These are phyloP conservation scores for Pilaira anomala DNA, from an alignment of 192 early-diverging fungal species.

Conservation along the genomic window DNA sequence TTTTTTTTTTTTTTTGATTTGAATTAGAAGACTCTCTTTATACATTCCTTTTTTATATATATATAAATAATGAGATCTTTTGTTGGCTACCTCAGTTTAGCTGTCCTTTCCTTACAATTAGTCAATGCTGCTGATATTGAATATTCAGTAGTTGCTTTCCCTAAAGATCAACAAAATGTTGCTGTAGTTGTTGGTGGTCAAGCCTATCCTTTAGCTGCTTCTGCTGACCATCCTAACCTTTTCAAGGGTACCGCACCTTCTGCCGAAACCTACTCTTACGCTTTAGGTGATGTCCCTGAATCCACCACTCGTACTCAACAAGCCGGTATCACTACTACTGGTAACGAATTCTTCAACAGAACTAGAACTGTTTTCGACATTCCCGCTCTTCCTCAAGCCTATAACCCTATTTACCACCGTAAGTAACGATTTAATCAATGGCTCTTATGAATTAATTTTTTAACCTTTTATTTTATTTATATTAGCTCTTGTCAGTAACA, in stretches of 20 bases:
- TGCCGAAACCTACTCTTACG: slow-evolving; percentile 13
- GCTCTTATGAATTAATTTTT: not conserved
- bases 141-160: slow-evolving; percentile 30
- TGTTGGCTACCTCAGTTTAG: slow-evolving; percentile 13
- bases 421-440: slow-evolving; percentile 17
- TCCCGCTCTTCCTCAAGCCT: slow-evolving; percentile 41
- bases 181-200: slow-evolving; percentile 22
- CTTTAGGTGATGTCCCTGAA: slow-evolving; percentile 31
- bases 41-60: no score
- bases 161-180: slow-evolving; percentile 15
- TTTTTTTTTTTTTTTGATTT: no score
- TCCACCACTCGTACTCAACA: slow-evolving; percentile 25
- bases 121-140: slow-evolving; percentile 15
- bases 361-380: slow-evolving; percentile 32
- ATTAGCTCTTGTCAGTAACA: slow-evolving; percentile 13
- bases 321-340: slow-evolving; percentile 18
- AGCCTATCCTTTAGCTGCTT: slow-evolving; percentile 5
- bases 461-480: not conserved
- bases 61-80: slow-evolving; percentile 1
- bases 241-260: slow-evolving; percentile 21
- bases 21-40: no score
- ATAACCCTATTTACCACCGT: slow-evolving; percentile 39
- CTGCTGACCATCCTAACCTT: slow-evolving; percentile 14
- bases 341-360: slow-evolving; percentile 47
- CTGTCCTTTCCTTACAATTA: slow-evolving; percentile 8